Base-by-base conservation (phyloP, 495 filamentous ascomycete species). In the Xylaria longipes region DNA sequence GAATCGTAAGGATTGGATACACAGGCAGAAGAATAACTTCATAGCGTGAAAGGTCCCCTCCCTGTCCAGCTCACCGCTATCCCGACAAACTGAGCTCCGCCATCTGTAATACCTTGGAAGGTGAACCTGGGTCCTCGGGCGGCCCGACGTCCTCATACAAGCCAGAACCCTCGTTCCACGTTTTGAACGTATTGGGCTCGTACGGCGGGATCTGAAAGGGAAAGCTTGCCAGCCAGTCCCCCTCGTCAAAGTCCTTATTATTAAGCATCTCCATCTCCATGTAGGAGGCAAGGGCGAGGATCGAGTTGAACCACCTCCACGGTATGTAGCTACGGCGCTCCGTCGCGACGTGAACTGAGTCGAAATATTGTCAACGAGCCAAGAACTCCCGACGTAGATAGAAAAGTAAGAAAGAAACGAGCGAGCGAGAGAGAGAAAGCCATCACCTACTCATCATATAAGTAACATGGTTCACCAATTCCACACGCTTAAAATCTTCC, bases 21-120 rank as follows among this genome's bases (percentile, higher is more conserved):
- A 65, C 35, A 70, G 56, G 29, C 68, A 73, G 46, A 65, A 69
- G 33, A 72, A 14, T 82, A 61, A 65, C 7, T 75, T 71, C 63
- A 67, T 68, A 1, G 69, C 75, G 17, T 78, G 76, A 78, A 81
- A 62, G 41, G 73, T 15, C 72, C 80, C 1, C 65, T 79, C 7
- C 68, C 75, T 63, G 72, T 80, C 39, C 43, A 78, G n/a, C 50
- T 76, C 6, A 75, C 8, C 2, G 27, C 48, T 27, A 52, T 27
- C 22, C 1, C 14, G 22, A 25, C 9, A 52, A 52, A 25, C 11
- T 27, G 3, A 25, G n/a, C 0, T 25, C 1, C 48, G 7, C 48
- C 14, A 27, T 12, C 0, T 5, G n/a, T 14, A 52, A 12, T 14
- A 22, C 22, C 22, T 52, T 25, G 22, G 48, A 52, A 52, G 48